phyloP scores from a whole-genome alignment of 192 early-diverging fungal genomes.

The Lobulomyces angularis region DNA sequence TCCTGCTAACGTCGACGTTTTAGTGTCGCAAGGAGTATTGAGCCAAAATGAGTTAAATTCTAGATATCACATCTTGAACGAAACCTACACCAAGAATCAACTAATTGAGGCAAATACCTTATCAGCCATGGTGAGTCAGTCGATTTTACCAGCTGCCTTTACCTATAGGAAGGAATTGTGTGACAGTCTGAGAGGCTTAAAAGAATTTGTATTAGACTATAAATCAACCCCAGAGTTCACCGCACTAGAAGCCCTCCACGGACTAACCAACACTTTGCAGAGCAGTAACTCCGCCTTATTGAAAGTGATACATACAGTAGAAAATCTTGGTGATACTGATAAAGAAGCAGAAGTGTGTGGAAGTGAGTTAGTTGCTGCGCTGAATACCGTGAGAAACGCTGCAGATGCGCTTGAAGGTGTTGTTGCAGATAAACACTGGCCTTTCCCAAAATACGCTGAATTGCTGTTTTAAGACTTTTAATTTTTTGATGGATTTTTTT shows the following conservation, averaged over 20 bases:
- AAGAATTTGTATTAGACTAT: constrained; percentile 33
- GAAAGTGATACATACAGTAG: no score
- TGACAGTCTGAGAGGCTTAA: constrained; percentile 65
- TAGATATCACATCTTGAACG: constrained; percentile 88
- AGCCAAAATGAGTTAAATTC: constrained; percentile 75
- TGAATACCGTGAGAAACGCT: constrained; percentile 55
- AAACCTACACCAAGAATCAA: constrained; percentile 96
- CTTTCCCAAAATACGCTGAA: constrained; percentile 93
- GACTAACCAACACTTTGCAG: constrained; percentile 45
- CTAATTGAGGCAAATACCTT: constrained; percentile 87
- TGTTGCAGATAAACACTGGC: constrained; percentile 88
- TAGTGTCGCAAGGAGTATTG: constrained; percentile 74
- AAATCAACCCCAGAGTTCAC: constrained; percentile 55
- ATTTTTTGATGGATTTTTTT: no score
- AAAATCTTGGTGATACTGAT: constrained; percentile 38
- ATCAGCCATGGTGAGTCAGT: constrained; percentile 62
- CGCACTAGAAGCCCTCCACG: constrained; percentile 55
- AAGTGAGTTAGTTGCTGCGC: constrained; percentile 46
- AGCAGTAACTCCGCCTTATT: no score
- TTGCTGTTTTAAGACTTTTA: constrained; percentile 59
- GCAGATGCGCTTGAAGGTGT: constrained; percentile 67
- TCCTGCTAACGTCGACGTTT: constrained; percentile 56
- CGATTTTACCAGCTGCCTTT: constrained; percentile 79
- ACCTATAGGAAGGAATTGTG: constrained; percentile 80
- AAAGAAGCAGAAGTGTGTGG: constrained; percentile 54